A percentile compares a stretch with the other conserved stretches of the same genome.
These are phyloP conservation scores for Pichia sp. DNA, from an alignment of 1,139 yeast species.

Conservation along the genomic window DNA sequence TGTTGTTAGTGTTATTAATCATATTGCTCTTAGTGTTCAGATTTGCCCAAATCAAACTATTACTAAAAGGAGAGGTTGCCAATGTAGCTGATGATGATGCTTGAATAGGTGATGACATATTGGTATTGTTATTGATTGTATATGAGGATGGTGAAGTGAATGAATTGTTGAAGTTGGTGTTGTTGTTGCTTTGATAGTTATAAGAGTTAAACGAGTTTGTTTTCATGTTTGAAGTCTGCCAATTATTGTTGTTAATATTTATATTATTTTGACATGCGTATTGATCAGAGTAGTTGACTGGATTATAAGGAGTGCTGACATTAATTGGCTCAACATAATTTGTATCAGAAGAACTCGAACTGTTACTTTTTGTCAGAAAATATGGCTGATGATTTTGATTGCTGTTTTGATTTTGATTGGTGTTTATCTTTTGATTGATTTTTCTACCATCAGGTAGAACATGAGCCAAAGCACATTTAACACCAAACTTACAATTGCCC, in stretches of 20 bases:
- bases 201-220: neutral
- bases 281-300: neutral
- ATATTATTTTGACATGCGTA: too few relatives aligned
- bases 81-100: neutral
- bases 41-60: conserved; percentile 9
- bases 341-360: conserved; percentile 2
- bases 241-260: conserved; percentile 1
- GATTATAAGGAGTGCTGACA: neutral
- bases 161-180: neutral
- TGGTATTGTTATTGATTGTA: neutral
- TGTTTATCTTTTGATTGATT: conserved; percentile 45
- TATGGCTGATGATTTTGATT: conserved; percentile 1
- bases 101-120: neutral
- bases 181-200: neutral
- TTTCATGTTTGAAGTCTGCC: neutral
- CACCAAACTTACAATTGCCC: conserved; percentile 92
- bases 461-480: conserved; percentile 90
- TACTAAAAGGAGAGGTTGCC: conserved; percentile 12
- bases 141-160: neutral
- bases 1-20: neutral
- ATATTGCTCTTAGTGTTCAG: neutral
- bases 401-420: conserved; percentile 7
- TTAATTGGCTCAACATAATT: conserved; percentile 2
- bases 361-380: neutral
- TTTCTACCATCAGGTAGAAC: conserved; percentile 83